Evolutionary conservation across 2,329 filamentous ascomycete species (phyloP).

Genomic region (Metarhizium album): DNA sequence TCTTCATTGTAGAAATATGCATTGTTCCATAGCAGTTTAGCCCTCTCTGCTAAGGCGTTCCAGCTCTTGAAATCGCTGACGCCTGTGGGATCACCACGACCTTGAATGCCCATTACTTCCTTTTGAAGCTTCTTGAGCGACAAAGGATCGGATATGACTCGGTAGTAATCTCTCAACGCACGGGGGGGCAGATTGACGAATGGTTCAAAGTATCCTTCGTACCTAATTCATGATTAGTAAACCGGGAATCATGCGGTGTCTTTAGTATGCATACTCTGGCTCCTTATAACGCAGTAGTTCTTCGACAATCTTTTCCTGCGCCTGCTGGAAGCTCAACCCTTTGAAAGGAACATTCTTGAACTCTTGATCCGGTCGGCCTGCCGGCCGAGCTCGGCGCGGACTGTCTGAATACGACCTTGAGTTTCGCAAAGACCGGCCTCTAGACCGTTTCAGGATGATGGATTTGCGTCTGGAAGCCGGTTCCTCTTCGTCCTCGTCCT

Average conservation of each 20-base stretch:
- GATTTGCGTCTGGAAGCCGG: conserved; percentile 24
- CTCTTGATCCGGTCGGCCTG: conserved; percentile 38
- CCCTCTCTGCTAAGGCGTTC: conserved; percentile 69
- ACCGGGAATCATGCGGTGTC: too few relatives aligned
- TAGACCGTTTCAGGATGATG: conserved; percentile 28
- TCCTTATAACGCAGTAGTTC: conserved; percentile 62
- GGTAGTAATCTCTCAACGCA: conserved; percentile 74
- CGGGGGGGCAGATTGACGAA: conserved; percentile 72
- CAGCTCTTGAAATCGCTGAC: conserved; percentile 67
- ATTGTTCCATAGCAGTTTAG: conserved; percentile 77
- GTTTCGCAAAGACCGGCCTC: conserved; percentile 24
- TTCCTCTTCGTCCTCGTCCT: conserved; percentile 18
- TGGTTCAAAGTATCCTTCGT: conserved; percentile 59
- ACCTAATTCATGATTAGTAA: conserved; percentile 34
- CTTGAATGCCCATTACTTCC: conserved; percentile 61
- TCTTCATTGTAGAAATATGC: conserved; percentile 87
- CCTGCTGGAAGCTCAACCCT: conserved; percentile 69
- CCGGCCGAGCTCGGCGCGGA: conserved; percentile 24
- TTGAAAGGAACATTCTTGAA: conserved; percentile 52
- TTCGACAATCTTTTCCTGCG: conserved; percentile 74
- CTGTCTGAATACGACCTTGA: conserved; percentile 20
- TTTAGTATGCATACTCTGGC: conserved; percentile 39
- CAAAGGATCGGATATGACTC: conserved; percentile 68
- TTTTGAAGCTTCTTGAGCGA: conserved; percentile 72
- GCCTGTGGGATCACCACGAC: conserved; percentile 53